Evolutionary conservation across 331 rosid genomes (phyloP).

Genomic region (Rosa hybrid): DNA sequence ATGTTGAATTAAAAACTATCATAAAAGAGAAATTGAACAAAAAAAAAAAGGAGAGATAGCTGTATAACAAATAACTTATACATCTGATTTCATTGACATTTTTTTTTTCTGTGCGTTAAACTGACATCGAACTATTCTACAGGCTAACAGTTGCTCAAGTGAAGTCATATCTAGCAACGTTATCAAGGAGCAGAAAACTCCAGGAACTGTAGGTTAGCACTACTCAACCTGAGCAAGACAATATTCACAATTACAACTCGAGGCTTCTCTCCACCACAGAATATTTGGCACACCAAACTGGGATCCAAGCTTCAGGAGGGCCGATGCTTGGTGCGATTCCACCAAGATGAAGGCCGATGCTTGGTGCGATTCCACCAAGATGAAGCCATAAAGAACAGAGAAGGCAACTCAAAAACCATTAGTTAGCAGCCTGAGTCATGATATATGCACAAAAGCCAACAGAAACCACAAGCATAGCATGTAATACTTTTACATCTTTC

Average conservation of each 20-base stretch:
- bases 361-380: neutral
- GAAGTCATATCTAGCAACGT: neutral
- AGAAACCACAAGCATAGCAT: slow-evolving; percentile 9
- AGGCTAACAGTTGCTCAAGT: neutral
- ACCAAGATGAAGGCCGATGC: neutral
- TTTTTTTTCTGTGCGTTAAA: too few relatives aligned
- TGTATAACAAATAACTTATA: neutral
- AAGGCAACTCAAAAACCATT: slow-evolving; percentile 8
- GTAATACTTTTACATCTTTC: neutral
- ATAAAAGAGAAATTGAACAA: too few relatives aligned
- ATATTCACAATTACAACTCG: neutral
- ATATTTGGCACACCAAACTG: neutral
- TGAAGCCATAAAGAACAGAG: neutral
- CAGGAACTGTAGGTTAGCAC: neutral
- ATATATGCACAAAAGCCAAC: slow-evolving; percentile 3
- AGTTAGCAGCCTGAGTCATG: slow-evolving; percentile 10
- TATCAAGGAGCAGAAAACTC: neutral
- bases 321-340: neutral
- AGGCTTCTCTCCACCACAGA: neutral
- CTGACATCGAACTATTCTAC: neutral
- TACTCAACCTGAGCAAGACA: neutral
- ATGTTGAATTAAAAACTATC: too few relatives aligned
- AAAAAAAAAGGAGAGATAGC: too few relatives aligned
- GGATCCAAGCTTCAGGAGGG: neutral
- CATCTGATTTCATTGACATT: neutral